phyloP scores from a whole-genome alignment of 352 stramenopile species.

The Globisporangium radiosum region DNA sequence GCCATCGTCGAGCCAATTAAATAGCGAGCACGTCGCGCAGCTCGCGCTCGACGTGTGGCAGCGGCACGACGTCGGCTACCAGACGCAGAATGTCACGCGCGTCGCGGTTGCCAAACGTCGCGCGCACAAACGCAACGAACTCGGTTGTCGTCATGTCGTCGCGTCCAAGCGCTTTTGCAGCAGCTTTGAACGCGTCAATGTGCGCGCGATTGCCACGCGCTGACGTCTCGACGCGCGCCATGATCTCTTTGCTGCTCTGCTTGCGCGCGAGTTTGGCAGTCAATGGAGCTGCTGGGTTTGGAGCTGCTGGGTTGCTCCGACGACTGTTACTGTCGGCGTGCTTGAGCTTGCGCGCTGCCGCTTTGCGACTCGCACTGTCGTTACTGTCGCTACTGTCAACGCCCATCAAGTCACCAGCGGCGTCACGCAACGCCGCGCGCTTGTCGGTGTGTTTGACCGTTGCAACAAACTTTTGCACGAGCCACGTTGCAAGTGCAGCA shows the following conservation, averaged over 20 bases:
- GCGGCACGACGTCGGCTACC: conserved; percentile 55
- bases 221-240: conserved; percentile 54
- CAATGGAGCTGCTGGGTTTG: conserved; percentile 1
- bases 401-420: conserved; percentile 14
- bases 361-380: conserved; percentile 22
- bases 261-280: conserved; percentile 31
- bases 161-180: conserved; percentile 60
- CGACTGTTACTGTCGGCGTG: conserved; percentile 7
- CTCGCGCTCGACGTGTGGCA: conserved; percentile 51
- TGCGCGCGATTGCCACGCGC: conserved; percentile 37
- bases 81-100: conserved; percentile 55
- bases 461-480: conserved; percentile 40
- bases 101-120: conserved; percentile 49
- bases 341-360: conserved; percentile 32
- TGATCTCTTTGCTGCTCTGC: conserved; percentile 59
- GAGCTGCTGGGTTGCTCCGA: conserved; percentile 15
- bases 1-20: conserved; percentile 16
- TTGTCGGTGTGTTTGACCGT: conserved; percentile 60
- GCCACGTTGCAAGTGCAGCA: conserved; percentile 44
- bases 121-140: conserved; percentile 53
- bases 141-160: conserved; percentile 58
- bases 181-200: conserved; percentile 58
- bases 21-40: conserved; percentile 38
- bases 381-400: conserved; percentile 13
- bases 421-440: conserved; percentile 28